Percentiles rank a stretch among this genome's conserved stretches.
phyloP scores from a whole-genome alignment of 2,329 filamentous ascomycete genomes.

The Phialophora expanda region DNA sequence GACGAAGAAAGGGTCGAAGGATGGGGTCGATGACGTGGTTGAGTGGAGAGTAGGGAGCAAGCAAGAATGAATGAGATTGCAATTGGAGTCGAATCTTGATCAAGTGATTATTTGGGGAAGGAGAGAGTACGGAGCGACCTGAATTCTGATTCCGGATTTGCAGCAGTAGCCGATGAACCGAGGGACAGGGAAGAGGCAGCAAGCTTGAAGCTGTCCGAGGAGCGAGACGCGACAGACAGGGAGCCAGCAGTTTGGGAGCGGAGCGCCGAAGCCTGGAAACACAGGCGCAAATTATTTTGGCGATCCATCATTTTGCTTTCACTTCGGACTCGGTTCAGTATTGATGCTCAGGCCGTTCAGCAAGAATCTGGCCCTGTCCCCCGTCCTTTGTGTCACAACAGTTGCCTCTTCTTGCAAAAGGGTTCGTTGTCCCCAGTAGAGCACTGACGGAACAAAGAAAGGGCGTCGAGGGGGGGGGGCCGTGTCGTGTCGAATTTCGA shows the following conservation, averaged over 20 bases:
- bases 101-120: background rate
- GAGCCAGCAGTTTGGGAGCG: conserved; percentile 5
- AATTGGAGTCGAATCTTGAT: conserved; percentile 1
- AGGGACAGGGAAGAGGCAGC: conserved; percentile 14
- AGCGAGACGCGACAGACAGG: conserved; percentile 2
- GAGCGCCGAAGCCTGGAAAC: conserved; percentile 12
- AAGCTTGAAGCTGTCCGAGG: conserved; percentile 1
- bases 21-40: conserved; percentile 30
- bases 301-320: background rate
- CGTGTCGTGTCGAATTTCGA: background rate
- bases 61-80: conserved; percentile 8
- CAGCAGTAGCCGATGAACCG: conserved; percentile 8
- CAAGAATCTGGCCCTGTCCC: background rate
- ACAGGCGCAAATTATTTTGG: conserved; percentile 12
- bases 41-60: conserved; percentile 26
- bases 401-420: background rate
- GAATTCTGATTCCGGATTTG: background rate
- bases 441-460: background rate
- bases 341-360: conserved; percentile 4
- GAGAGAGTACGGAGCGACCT: background rate
- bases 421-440: background rate
- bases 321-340: background rate
- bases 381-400: background rate
- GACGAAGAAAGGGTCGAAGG: conserved; percentile 18
- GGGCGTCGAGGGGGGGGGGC: background rate